phyloP scores from a whole-genome alignment of 129 eudicot species.

The Chrysanthemum lavandulifolium region DNA sequence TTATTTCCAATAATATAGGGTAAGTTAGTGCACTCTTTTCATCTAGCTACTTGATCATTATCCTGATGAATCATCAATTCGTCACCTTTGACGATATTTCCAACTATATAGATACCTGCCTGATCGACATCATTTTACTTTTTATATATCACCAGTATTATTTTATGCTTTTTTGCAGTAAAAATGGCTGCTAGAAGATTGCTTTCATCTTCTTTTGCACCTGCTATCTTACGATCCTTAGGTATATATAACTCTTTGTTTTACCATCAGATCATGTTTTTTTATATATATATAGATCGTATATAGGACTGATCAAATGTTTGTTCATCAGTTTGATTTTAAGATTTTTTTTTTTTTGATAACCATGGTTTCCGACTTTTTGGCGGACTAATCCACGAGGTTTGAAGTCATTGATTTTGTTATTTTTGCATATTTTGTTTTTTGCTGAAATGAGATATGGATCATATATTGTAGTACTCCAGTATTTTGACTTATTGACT shows the following conservation, averaged over 20 bases:
- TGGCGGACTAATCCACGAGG: no score
- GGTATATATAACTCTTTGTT: constrained; percentile 29
- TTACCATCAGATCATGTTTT: not conserved
- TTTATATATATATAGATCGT: not conserved
- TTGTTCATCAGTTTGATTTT: no score
- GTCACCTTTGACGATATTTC: not conserved
- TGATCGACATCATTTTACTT: not conserved
- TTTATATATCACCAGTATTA: not conserved
- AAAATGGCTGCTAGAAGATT: constrained; percentile 66
- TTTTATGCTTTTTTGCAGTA: not conserved
- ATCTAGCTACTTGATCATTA: not conserved
- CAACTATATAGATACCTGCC: no score
- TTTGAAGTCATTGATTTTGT: no score
- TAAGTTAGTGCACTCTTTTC: not conserved
- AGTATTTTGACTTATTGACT: no score
- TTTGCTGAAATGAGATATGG: no score
- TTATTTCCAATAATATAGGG: no score
- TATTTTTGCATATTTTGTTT: no score
- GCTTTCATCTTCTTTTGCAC: constrained; percentile 47
- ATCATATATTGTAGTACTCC: no score
- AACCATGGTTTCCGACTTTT: no score
- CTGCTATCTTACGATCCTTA: constrained; percentile 44
- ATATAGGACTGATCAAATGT: no score
- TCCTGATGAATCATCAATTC: constrained; percentile 15
- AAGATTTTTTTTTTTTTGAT: no score